Percentiles rank a stretch among this genome's conserved stretches.
These are phyloP conservation scores for Krasilnikovozyma curviuscula DNA, from an alignment of 768 basidiomycete genomes.

Conservation along the genomic window DNA sequence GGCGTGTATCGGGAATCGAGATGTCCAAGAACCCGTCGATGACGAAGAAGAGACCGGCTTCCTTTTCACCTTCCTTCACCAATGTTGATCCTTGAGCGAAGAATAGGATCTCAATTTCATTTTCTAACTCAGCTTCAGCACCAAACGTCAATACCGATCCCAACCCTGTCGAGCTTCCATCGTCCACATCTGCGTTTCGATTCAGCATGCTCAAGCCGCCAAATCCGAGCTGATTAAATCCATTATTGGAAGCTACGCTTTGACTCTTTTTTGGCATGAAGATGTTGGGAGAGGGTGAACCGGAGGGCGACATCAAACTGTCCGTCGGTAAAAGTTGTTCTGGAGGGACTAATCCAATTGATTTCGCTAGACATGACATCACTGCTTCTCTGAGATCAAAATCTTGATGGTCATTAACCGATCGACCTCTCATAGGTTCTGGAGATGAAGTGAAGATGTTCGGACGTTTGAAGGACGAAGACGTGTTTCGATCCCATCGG, in stretches of 20 bases:
- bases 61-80: slow-evolving; percentile 72
- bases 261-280: slow-evolving; percentile 1
- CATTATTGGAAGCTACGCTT: slow-evolving; percentile 16
- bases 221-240: slow-evolving; percentile 23
- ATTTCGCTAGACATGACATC: slow-evolving; percentile 93
- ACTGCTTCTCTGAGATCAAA: slow-evolving; percentile 93
- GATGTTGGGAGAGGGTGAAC: too few species aligned
- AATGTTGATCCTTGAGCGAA: slow-evolving; percentile 70
- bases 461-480: too few species aligned
- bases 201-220: slow-evolving; percentile 21
- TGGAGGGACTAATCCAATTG: slow-evolving; percentile 85
- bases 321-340: too few species aligned
- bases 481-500: slow-evolving; percentile 3
- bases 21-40: slow-evolving; percentile 82
- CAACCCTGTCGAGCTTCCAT: slow-evolving; percentile 34
- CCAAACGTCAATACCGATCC: slow-evolving; percentile 27
- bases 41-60: slow-evolving; percentile 81
- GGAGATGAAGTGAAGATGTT: neutral
- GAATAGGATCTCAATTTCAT: slow-evolving; percentile 88
- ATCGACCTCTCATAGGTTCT: neutral
- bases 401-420: slow-evolving; percentile 35
- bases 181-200: slow-evolving; percentile 16
- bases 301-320: too few species aligned
- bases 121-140: slow-evolving; percentile 72
- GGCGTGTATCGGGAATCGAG: neutral